phyloP scores from a whole-genome alignment of 176 grass and related monocot species.

The Musa schizocarpa region DNA sequence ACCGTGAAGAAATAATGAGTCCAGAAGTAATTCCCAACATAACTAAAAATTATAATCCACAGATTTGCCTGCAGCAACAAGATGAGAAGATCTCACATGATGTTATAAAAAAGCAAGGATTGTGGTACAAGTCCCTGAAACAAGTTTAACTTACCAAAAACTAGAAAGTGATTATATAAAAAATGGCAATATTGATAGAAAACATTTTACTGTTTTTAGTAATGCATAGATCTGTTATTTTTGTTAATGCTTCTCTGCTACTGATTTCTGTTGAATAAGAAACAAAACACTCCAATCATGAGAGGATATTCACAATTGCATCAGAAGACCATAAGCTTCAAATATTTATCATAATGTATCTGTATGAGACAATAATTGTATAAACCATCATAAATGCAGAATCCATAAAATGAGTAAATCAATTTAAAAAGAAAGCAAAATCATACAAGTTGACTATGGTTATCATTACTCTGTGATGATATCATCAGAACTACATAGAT shows the following conservation, averaged over 20 bases:
- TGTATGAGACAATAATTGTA: not conserved
- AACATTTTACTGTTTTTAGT: no score
- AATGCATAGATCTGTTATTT: not conserved
- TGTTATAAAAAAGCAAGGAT: not conserved
- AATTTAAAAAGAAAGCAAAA: no score
- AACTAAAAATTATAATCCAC: conserved; percentile 97
- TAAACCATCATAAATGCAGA: not conserved
- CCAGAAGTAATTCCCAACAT: conserved; percentile 99
- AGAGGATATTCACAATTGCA: not conserved
- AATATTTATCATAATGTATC: not conserved
- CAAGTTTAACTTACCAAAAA: not conserved
- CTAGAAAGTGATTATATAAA: no score
- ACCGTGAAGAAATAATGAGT: conserved; percentile 98
- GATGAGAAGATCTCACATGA: not conserved
- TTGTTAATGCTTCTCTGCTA: no score
- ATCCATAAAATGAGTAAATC: not conserved
- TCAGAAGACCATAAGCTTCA: not conserved
- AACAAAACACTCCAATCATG: no score
- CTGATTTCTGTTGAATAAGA: no score
- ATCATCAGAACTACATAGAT: not conserved
- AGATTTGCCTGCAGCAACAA: conserved; percentile 72
- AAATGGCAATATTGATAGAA: no score
- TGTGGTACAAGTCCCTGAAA: no score
- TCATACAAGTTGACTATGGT: no score
- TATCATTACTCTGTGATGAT: no score